Evolutionary conservation across 441 rosid genomes (phyloP).

Genomic region (Gossypium aridum): DNA sequence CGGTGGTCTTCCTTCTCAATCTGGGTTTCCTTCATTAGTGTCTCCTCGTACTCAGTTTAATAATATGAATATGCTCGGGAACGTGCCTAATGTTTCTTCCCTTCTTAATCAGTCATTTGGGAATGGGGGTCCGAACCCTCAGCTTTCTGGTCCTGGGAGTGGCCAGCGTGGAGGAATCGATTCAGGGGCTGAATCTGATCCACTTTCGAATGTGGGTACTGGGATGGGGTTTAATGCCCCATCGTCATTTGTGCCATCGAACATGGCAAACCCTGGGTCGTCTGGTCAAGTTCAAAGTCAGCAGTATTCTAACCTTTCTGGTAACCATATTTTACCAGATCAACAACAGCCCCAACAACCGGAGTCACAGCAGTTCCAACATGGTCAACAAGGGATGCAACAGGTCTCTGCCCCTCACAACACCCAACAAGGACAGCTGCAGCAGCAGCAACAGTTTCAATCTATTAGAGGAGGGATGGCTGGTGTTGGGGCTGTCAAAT

Average conservation of each 20-base stretch:
- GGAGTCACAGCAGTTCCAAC: slow-evolving; percentile 68
- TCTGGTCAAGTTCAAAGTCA: slow-evolving; percentile 76
- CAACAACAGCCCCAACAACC: slow-evolving; percentile 63
- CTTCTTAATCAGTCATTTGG: slow-evolving; percentile 78
- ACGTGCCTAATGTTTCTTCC: slow-evolving; percentile 61
- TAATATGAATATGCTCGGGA: slow-evolving; percentile 76
- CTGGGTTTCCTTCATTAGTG: slow-evolving; percentile 64
- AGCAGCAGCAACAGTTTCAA: slow-evolving; percentile 46
- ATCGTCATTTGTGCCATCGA: slow-evolving; percentile 48
- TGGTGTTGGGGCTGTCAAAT: slow-evolving; percentile 64
- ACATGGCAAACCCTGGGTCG: slow-evolving; percentile 53
- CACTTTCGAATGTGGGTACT: slow-evolving; percentile 55
- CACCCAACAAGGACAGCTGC: slow-evolving; percentile 35
- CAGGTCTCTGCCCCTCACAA: slow-evolving; percentile 48
- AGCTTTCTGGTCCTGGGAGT: slow-evolving; percentile 46
- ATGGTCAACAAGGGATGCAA: slow-evolving; percentile 53
- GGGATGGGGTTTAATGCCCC: slow-evolving; percentile 64
- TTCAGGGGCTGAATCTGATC: slow-evolving; percentile 70
- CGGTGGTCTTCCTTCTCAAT: slow-evolving; percentile 64
- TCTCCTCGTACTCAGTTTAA: slow-evolving; percentile 69
- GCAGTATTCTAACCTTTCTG: slow-evolving; percentile 50
- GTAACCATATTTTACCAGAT: slow-evolving; percentile 58
- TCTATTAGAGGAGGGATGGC: slow-evolving; percentile 58
- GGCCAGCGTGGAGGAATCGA: slow-evolving; percentile 59
- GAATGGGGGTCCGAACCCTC: slow-evolving; percentile 55